Base-by-base conservation (phyloP, 345 rosid genomes). In the Luvunga scandens region DNA sequence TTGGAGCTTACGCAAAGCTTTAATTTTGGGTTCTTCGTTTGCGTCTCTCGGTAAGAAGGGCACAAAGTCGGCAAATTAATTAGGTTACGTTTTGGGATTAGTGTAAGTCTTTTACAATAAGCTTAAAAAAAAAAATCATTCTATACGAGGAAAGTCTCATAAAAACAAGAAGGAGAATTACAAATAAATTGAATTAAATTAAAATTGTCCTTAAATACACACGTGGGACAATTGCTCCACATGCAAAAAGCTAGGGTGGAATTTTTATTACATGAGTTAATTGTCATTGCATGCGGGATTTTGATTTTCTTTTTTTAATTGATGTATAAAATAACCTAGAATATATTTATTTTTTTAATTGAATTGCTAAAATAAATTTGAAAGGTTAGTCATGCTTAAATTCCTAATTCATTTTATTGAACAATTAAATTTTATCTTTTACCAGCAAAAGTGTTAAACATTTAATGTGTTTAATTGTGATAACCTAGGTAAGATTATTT, bases 1-100 rank as follows among this genome's bases (percentile, higher is more conserved):
- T 73, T 72, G 75, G 81, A 75, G 73, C 75, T 69, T 69, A 77
- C 77, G 85, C 84, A 81, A 83, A 42, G 9, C 75, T 63, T 82
- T 66, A 2, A 21, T 33, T 36, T 66, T 65, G 42, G 68, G 56
- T 74, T 76, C 78, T 79, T 77, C 75, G 74, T 76, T 79, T 81
- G 78, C 79, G 77, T 80, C 79, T 75, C 70, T 75, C 75, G 45
- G 75, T 61, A 66, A 75, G 69, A 48, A 57, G 76, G 75, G 77
- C 63, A 6, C 76, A 81, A 61, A 75, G 36, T 66, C 63, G 72
- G 78, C 66, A 68, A 34, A 71, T 55, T 31, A 67, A 71, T 55
- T 31, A 67, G 78, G 60, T 73, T 78, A n/a, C 69, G 75, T 55
- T 69, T 77, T 18, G 21, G 5, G 45, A 71, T 60, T 56, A 64